phyloP scores from a whole-genome alignment of 805 yeast genomes.

The Wickerhamomyces queroliae region DNA sequence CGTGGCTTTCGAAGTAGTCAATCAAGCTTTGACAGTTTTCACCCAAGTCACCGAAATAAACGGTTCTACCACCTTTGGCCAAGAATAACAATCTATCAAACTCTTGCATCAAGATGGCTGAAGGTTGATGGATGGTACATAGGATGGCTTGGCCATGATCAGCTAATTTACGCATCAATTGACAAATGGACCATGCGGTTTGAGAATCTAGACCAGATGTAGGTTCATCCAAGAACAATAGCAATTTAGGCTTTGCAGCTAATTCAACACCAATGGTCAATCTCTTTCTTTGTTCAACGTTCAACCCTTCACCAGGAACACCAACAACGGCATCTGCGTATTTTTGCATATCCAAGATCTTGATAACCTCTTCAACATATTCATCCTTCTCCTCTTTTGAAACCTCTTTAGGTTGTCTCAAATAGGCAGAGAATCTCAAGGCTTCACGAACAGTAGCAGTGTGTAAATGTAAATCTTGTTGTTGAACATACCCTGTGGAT shows the following conservation, averaged over 20 bases:
- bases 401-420: conserved; percentile 51
- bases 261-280: conserved; percentile 56
- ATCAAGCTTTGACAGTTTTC: conserved; percentile 48
- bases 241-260: conserved; percentile 52
- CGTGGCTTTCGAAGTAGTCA: conserved; percentile 54
- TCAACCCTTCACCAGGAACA: conserved; percentile 58
- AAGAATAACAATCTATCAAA: conserved; percentile 72
- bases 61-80: conserved; percentile 63
- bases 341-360: conserved; percentile 49
- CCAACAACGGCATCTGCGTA: conserved; percentile 71
- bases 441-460: conserved; percentile 69
- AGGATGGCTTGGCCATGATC: conserved; percentile 52
- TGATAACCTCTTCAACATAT: conserved; percentile 57
- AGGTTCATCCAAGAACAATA: conserved; percentile 55
- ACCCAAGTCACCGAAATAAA: conserved; percentile 66
- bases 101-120: conserved; percentile 70
- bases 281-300: conserved; percentile 52
- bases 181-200: conserved; percentile 55
- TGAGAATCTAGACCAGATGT: conserved; percentile 61
- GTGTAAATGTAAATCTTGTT: conserved; percentile 60
- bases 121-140: conserved; percentile 78
- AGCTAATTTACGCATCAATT: conserved; percentile 48
- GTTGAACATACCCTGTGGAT: conserved; percentile 70
- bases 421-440: conserved; percentile 51
- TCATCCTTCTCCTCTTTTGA: conserved; percentile 47